Evolutionary conservation across 2,329 filamentous ascomycete species (phyloP).

Genomic region (Colletotrichum graminicola): DNA sequence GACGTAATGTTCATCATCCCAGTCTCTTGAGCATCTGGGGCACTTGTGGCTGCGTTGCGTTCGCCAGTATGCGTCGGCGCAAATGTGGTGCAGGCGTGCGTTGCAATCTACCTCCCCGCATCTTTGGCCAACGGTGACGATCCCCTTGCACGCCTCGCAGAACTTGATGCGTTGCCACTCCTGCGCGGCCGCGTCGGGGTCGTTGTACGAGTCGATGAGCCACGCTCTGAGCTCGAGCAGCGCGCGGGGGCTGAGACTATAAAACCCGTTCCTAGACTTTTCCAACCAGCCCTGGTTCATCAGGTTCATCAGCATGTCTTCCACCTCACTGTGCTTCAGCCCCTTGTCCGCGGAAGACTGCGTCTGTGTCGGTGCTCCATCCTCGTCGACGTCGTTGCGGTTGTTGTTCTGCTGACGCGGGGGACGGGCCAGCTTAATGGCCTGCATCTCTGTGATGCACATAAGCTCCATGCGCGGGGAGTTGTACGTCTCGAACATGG

Average conservation of each 20-base stretch:
- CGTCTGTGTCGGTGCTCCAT: constrained; percentile 52
- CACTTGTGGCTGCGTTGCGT: constrained; percentile 73
- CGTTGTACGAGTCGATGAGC: constrained; percentile 92
- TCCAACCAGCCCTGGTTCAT: constrained; percentile 89
- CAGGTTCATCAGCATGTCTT: constrained; percentile 76
- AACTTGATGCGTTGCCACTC: constrained; percentile 83
- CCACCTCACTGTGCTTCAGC: constrained; percentile 82
- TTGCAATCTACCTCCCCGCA: constrained; percentile 77
- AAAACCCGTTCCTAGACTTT: constrained; percentile 78
- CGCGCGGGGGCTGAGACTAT: constrained; percentile 79
- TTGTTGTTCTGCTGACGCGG: constrained; percentile 52
- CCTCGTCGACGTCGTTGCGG: constrained; percentile 48
- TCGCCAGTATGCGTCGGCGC: constrained; percentile 79
- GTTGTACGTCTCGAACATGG: constrained; percentile 93
- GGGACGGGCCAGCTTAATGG: constrained; percentile 75
- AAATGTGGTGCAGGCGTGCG: constrained; percentile 81
- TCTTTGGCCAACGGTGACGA: constrained; percentile 86
- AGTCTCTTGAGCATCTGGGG: constrained; percentile 68
- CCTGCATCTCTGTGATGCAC: constrained; percentile 84
- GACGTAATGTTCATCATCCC: constrained; percentile 64
- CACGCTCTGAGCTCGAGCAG: constrained; percentile 88
- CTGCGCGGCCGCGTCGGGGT: constrained; percentile 69
- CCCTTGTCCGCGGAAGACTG: constrained; percentile 60
- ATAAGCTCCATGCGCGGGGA: constrained; percentile 83
- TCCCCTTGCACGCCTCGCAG: constrained; percentile 89